Percentiles rank a stretch among this genome's conserved stretches.
phyloP scores from a whole-genome alignment of 805 yeast genomes.

The Starmerella scarabaei region DNA sequence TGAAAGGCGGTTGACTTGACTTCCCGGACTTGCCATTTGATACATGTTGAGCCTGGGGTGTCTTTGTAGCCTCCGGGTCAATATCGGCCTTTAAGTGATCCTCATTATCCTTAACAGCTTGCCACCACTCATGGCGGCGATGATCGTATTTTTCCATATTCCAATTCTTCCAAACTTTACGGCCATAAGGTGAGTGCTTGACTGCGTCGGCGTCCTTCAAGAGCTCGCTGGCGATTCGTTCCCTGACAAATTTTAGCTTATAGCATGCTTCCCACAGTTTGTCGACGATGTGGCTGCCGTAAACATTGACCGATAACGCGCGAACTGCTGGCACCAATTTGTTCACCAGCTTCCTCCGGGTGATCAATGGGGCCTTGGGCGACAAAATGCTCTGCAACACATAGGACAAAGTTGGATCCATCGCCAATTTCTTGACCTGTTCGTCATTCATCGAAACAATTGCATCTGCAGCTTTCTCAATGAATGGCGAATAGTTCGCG shows the following conservation, averaged over 20 bases:
- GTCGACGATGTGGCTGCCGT: constrained; percentile 86
- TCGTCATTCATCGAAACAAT: constrained; percentile 33
- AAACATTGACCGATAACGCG: constrained; percentile 63
- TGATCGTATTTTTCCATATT: constrained; percentile 63
- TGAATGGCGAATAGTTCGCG: constrained; percentile 51
- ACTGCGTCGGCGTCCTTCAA: constrained; percentile 46
- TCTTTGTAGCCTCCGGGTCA: constrained; percentile 7
- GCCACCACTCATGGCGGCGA: constrained; percentile 75
- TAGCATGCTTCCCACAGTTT: constrained; percentile 68
- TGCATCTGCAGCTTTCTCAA: constrained; percentile 38
- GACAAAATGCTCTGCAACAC: constrained; percentile 58
- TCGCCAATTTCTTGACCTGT: constrained; percentile 57
- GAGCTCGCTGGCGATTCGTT: constrained; percentile 64
- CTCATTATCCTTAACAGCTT: constrained; percentile 25
- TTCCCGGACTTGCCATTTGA: neutral
- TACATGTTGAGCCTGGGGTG: neutral
- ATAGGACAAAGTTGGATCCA: constrained; percentile 83
- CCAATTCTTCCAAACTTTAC: constrained; percentile 94
- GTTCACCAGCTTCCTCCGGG: constrained; percentile 59
- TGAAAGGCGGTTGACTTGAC: neutral
- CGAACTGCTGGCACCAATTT: constrained; percentile 41
- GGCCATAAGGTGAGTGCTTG: constrained; percentile 78
- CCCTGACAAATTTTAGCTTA: constrained; percentile 70
- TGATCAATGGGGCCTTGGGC: constrained; percentile 36
- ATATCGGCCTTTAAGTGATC: constrained; percentile 19